These are phyloP conservation scores for Fraxinus cuspidata DNA, from an alignment of 257 asterid genomes.

Conservation along the genomic window DNA sequence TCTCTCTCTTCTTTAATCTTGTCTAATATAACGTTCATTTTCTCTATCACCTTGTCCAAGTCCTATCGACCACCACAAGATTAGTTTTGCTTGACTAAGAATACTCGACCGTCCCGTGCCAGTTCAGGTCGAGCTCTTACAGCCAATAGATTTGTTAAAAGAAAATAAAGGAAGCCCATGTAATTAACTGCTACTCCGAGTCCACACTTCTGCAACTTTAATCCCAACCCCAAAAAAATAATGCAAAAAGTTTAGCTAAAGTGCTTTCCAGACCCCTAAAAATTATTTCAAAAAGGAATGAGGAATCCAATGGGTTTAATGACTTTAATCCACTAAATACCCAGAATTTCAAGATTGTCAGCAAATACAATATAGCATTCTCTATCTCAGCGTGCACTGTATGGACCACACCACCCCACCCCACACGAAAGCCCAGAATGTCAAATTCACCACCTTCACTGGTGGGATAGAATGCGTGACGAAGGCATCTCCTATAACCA, in stretches of 20 bases:
- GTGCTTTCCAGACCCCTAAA: not conserved
- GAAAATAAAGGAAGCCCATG: not conserved
- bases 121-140: not conserved
- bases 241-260: not conserved
- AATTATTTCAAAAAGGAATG: slow-evolving; percentile 26
- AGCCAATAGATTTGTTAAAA: not conserved
- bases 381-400: not conserved
- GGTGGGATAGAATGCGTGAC: not conserved
- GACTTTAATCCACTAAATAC: slow-evolving; percentile 25
- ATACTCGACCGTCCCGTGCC: too few relatives aligned
- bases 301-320: slow-evolving; percentile 33
- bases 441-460: not conserved
- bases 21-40: too few relatives aligned
- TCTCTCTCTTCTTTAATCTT: too few relatives aligned
- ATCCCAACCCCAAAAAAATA: too few relatives aligned
- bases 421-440: not conserved
- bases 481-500: not conserved
- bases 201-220: too few relatives aligned
- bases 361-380: not conserved
- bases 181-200: too few relatives aligned
- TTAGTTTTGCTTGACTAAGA: not conserved
- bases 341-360: not conserved
- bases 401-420: slow-evolving; percentile 21
- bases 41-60: too few relatives aligned
- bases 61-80: too few relatives aligned